A percentile compares a stretch with the other conserved stretches of the same genome.
Conservation (phyloP, 768 basidiomycete genomes). For the Jaapia argillacea region DNA sequence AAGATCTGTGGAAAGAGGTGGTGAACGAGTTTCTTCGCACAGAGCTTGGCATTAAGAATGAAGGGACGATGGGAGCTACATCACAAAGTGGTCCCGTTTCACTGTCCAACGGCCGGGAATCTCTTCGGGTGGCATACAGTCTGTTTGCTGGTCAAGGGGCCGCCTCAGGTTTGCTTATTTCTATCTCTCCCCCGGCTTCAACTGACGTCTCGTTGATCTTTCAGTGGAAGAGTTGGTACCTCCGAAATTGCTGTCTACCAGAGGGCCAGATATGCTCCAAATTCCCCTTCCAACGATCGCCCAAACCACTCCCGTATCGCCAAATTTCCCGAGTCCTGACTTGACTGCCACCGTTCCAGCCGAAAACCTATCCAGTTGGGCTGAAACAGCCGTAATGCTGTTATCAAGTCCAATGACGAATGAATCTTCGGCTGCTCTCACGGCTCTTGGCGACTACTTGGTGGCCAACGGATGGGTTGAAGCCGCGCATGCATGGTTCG, state of each 20-base stretch:
- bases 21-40: slow-evolving; percentile 75
- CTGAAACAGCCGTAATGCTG: slow-evolving; percentile 79
- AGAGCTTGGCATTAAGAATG: slow-evolving; percentile 48
- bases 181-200: neutral
- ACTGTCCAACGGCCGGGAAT: slow-evolving; percentile 48
- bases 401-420: slow-evolving; percentile 56
- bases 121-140: slow-evolving; percentile 73
- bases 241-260: slow-evolving; percentile 37
- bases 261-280: slow-evolving; percentile 26
- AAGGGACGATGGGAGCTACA: slow-evolving; percentile 7
- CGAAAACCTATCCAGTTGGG: slow-evolving; percentile 69
- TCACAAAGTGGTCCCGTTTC: slow-evolving; percentile 12
- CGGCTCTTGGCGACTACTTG: slow-evolving; percentile 81
- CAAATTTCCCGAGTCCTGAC: slow-evolving; percentile 44
- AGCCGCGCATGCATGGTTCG: slow-evolving; percentile 89
- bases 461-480: slow-evolving; percentile 59
- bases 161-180: slow-evolving; percentile 42
- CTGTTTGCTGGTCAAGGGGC: slow-evolving; percentile 79
- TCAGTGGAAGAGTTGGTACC: slow-evolving; percentile 71
- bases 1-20: slow-evolving; percentile 88
- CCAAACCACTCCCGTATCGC: slow-evolving; percentile 48
- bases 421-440: slow-evolving; percentile 67
- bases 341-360: slow-evolving; percentile 38
- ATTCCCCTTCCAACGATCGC: slow-evolving; percentile 22
- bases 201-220: neutral